phyloP scores from a whole-genome alignment of 2,329 filamentous ascomycete genomes.

The Aspergillus sp. region DNA sequence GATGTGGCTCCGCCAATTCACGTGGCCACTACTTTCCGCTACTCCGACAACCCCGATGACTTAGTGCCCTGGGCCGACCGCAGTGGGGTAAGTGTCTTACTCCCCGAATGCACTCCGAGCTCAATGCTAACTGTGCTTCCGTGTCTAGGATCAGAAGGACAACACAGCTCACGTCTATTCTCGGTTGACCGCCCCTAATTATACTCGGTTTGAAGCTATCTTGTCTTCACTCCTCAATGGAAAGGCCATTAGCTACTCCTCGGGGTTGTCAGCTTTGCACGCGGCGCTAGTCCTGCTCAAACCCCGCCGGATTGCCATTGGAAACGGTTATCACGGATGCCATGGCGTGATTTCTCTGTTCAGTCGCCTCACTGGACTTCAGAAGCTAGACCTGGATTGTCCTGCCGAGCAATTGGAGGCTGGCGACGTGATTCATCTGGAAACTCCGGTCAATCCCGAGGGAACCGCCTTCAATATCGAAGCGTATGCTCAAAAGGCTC shows the following conservation, averaged over 20 bases:
- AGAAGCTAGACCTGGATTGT: constrained; percentile 71
- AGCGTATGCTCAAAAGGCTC: constrained; percentile 71
- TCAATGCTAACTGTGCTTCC: background rate
- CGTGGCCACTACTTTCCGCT: constrained; percentile 88
- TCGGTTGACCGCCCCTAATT: constrained; percentile 74
- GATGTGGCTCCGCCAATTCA: constrained; percentile 90
- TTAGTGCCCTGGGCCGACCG: constrained; percentile 56
- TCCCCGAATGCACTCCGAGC: background rate
- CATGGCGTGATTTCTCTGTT: constrained; percentile 79
- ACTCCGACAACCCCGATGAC: constrained; percentile 68
- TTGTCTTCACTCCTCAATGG: constrained; percentile 69
- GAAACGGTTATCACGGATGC: constrained; percentile 88
- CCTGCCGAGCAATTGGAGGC: constrained; percentile 65
- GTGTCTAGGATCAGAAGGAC: constrained; percentile 25
- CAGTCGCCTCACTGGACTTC: constrained; percentile 71
- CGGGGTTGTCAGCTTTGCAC: constrained; percentile 85
- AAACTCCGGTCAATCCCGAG: constrained; percentile 90
- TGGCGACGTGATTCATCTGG: constrained; percentile 86
- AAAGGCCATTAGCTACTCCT: constrained; percentile 75
- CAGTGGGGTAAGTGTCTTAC: constrained; percentile 53
- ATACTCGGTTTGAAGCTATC: constrained; percentile 80
- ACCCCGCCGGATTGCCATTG: constrained; percentile 79
- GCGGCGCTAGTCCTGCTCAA: constrained; percentile 82
- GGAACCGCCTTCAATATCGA: constrained; percentile 76
- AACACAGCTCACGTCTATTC: constrained; percentile 73